These are phyloP conservation scores for Bjerkandera adusta DNA, from an alignment of 1,284 basidiomycete species.

Conservation along the genomic window DNA sequence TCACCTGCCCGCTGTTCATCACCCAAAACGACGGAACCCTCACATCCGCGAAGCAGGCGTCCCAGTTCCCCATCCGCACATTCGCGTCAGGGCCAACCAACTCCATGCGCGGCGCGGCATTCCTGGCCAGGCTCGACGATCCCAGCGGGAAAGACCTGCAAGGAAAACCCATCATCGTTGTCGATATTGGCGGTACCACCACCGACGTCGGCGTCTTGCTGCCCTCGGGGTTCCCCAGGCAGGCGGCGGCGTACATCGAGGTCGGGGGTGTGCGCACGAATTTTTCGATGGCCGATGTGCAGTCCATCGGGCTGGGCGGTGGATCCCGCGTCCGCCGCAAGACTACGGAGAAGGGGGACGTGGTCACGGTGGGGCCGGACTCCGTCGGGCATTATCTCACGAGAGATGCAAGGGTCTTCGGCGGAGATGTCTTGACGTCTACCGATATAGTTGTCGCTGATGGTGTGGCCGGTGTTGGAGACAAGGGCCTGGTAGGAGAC, in stretches of 20 bases:
- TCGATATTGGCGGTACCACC: conserved; percentile 60
- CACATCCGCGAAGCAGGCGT: conserved; percentile 47
- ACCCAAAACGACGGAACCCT: conserved; percentile 62
- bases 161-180: conserved; percentile 46
- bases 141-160: conserved; percentile 25
- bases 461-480: conserved; percentile 36
- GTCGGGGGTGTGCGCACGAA: conserved; percentile 40
- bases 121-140: conserved; percentile 43
- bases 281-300: conserved; percentile 49
- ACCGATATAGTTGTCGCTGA: conserved; percentile 50
- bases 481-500: conserved; percentile 30
- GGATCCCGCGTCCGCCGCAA: conserved; percentile 44
- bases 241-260: conserved; percentile 48
- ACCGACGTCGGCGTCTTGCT: conserved; percentile 51
- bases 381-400: conserved; percentile 54
- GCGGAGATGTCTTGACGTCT: conserved; percentile 47
- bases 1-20: conserved; percentile 53
- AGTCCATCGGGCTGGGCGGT: conserved; percentile 54
- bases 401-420: conserved; percentile 46
- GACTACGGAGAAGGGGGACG: conserved; percentile 21
- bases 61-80: conserved; percentile 57
- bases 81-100: conserved; percentile 62
- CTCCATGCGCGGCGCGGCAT: conserved; percentile 60
- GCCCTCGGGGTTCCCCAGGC: conserved; percentile 49
- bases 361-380: conserved; percentile 50